A percentile compares a stretch with the other conserved stretches of the same genome.
Evolutionary conservation across 2,329 filamentous ascomycete species (phyloP).

Genomic region (Chaetomiaceae sp.): DNA sequence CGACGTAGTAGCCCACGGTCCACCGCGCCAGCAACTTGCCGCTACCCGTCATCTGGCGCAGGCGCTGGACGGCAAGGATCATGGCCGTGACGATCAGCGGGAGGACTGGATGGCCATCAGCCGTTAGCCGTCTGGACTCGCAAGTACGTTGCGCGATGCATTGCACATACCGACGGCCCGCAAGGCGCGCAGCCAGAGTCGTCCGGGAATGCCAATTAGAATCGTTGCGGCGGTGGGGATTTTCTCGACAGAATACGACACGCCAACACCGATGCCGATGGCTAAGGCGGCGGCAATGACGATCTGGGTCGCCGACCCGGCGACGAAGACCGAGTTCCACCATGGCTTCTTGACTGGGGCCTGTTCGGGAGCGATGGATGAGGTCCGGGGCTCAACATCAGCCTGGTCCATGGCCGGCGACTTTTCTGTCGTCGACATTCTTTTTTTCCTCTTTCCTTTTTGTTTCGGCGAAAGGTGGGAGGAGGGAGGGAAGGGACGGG

Average conservation of each 20-base stretch:
- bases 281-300: conserved; percentile 45
- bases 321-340: not conserved
- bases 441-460: too few relatives aligned
- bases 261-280: conserved; percentile 45
- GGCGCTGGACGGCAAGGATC: conserved; percentile 46
- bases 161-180: conserved; percentile 39
- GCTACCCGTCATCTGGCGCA: conserved; percentile 42
- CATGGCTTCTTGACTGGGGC: not conserved
- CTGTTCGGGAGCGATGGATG: not conserved
- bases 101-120: conserved; percentile 33
- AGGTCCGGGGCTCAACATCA: too few relatives aligned
- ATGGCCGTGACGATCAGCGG: conserved; percentile 50
- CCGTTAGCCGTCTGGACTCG: too few relatives aligned
- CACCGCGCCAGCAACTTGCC: conserved; percentile 40
- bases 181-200: conserved; percentile 47
- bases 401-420: too few relatives aligned
- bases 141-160: too few relatives aligned
- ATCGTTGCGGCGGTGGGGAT: conserved; percentile 40
- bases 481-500: too few relatives aligned
- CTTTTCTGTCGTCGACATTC: too few relatives aligned
- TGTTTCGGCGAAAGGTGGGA: too few relatives aligned
- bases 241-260: conserved; percentile 39
- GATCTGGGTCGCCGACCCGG: conserved; percentile 36
- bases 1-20: conserved; percentile 47
- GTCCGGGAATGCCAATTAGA: conserved; percentile 45